A percentile compares a stretch with the other conserved stretches of the same genome.
Conservation (phyloP, 2,329 filamentous ascomycete genomes). For the Trichoderma breve region DNA sequence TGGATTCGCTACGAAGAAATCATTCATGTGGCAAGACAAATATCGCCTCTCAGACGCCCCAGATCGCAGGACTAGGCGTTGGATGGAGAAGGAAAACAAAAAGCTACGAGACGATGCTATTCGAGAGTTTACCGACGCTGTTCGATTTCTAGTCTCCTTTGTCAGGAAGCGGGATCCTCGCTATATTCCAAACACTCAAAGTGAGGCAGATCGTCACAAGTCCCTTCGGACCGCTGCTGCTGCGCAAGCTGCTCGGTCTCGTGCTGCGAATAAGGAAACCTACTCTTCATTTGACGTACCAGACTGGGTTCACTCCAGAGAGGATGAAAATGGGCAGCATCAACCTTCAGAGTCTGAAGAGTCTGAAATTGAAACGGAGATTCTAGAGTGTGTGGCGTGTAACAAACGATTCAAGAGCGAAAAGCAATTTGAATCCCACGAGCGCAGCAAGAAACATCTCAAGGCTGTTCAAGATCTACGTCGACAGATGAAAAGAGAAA, state of each 20-base stretch:
- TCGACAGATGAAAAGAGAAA: conserved; percentile 80
- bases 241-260: conserved; percentile 78
- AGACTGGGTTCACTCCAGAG: conserved; percentile 69
- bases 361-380: conserved; percentile 55
- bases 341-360: conserved; percentile 62
- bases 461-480: conserved; percentile 81
- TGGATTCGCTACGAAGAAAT: conserved; percentile 78
- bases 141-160: conserved; percentile 81
- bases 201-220: conserved; percentile 77
- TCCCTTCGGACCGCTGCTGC: conserved; percentile 73
- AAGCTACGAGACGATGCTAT: conserved; percentile 77
- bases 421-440: conserved; percentile 85
- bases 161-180: conserved; percentile 88
- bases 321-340: conserved; percentile 51
- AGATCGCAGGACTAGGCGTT: conserved; percentile 74
- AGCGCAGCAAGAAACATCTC: conserved; percentile 93
- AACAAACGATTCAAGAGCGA: conserved; percentile 83
- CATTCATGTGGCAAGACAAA: conserved; percentile 84
- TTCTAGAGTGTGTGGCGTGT: conserved; percentile 75
- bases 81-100: conserved; percentile 96
- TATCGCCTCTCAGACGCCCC: conserved; percentile 83
- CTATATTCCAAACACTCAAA: conserved; percentile 73
- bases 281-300: conserved; percentile 64
- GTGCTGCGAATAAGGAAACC: conserved; percentile 77
- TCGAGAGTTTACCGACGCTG: conserved; percentile 88